A percentile compares a stretch with the other conserved stretches of the same genome.
These are phyloP conservation scores for Rosa chinensis DNA, from an alignment of 306 rosid species.

Conservation along the genomic window DNA sequence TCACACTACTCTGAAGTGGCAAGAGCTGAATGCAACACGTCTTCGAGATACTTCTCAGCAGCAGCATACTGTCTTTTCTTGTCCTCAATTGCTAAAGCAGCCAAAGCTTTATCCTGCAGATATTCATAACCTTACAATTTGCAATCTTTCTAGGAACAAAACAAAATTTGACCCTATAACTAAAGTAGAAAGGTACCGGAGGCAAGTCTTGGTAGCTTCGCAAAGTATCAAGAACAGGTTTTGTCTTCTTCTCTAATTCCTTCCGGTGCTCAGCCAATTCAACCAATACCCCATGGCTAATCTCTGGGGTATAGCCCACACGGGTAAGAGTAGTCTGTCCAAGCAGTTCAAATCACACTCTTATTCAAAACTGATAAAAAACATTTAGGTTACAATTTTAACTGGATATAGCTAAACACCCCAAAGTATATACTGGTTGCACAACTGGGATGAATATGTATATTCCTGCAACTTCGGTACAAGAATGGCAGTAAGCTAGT, in stretches of 20 bases:
- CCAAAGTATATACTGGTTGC: neutral
- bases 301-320: constrained; percentile 82
- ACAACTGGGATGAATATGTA: neutral
- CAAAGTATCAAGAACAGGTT: constrained; percentile 86
- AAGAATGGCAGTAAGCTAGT: neutral
- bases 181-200: constrained; percentile 43
- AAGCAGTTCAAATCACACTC: constrained; percentile 16
- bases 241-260: constrained; percentile 90
- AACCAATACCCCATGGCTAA: constrained; percentile 81
- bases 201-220: constrained; percentile 97
- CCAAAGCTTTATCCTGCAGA: constrained; percentile 91
- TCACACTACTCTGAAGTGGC: constrained; percentile 45
- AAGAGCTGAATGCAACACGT: constrained; percentile 86
- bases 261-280: constrained; percentile 87
- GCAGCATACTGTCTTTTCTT: constrained; percentile 89
- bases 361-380: neutral
- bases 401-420: neutral
- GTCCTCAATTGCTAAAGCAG: constrained; percentile 96
- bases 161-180: constrained; percentile 1
- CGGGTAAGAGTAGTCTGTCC: constrained; percentile 78
- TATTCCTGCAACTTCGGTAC: neutral
- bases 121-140: constrained; percentile 11
- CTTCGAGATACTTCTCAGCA: constrained; percentile 94
- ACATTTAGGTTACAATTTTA: neutral
- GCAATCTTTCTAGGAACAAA: neutral